Conservation (phyloP, 2,329 filamentous ascomycete species). For the Ceratocystis lukuohia region DNA sequence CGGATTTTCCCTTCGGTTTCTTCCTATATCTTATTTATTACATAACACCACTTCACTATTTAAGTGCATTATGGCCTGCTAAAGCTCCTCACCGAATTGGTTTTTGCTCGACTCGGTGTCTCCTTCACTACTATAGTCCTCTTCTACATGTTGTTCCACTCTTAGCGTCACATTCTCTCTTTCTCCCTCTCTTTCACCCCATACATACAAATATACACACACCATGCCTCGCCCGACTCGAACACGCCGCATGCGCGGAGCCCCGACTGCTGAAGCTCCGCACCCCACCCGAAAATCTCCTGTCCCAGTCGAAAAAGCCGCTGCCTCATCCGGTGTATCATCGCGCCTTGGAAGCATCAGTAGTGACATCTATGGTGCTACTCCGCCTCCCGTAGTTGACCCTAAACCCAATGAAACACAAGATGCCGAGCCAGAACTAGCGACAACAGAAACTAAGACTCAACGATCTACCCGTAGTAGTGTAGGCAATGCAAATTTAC, state of each 20-base stretch:
- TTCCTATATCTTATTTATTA: neutral
- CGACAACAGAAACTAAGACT: neutral
- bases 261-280: constrained; percentile 8
- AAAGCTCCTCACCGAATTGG: too few species aligned
- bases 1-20: neutral
- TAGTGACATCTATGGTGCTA: constrained; percentile 19
- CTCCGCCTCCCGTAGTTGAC: constrained; percentile 10
- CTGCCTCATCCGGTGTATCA: constrained; percentile 22
- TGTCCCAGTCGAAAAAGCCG: neutral
- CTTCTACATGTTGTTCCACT: neutral
- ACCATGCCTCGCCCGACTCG: constrained; percentile 20
- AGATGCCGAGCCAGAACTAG: neutral
- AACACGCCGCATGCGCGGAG: constrained; percentile 20
- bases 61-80: too few species aligned
- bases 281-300: constrained; percentile 6
- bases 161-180: neutral
- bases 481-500: neutral
- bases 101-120: too few species aligned
- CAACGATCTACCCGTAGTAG: constrained; percentile 3
- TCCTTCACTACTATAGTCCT: too few species aligned
- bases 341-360: constrained; percentile 13
- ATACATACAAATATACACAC: neutral
- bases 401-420: constrained; percentile 13
- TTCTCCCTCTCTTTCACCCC: neutral
- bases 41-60: neutral